Percentiles rank a stretch among this genome's conserved stretches.
phyloP scores from a whole-genome alignment of 2,329 filamentous ascomycete species.

The Colletotrichum destructivum region DNA sequence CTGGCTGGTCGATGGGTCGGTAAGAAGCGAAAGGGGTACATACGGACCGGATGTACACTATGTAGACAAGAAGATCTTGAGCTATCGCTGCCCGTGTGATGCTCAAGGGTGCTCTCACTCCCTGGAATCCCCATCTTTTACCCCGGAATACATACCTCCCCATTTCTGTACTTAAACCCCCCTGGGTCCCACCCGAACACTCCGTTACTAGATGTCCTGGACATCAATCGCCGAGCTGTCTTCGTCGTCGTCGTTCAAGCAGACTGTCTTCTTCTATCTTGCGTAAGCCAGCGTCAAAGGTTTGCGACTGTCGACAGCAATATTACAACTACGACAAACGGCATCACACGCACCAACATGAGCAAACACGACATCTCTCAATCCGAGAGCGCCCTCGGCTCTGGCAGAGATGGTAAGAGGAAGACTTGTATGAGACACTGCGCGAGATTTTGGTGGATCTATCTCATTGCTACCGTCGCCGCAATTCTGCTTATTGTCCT shows the following conservation, averaged over 20 bases:
- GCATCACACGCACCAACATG: conserved; percentile 48
- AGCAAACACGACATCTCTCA: conserved; percentile 55
- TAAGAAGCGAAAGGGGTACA: conserved; percentile 32
- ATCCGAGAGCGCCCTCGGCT: conserved; percentile 50
- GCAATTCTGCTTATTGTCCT: conserved; percentile 70
- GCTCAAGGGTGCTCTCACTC: conserved; percentile 28
- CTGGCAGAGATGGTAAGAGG: conserved; percentile 50
- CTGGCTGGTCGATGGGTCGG: conserved; percentile 26
- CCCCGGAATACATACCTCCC: conserved; percentile 37
- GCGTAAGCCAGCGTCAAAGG: not conserved
- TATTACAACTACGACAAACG: not conserved
- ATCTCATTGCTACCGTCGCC: conserved; percentile 66
- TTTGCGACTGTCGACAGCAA: conserved; percentile 2
- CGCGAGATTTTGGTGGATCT: conserved; percentile 73
- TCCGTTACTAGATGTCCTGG: not conserved
- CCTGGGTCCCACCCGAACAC: conserved; percentile 32
- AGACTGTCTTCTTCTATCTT: conserved; percentile 9
- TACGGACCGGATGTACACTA: conserved; percentile 24
- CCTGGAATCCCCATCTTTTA: conserved; percentile 29
- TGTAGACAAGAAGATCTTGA: conserved; percentile 37
- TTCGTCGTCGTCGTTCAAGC: conserved; percentile 17
- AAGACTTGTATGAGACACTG: conserved; percentile 63
- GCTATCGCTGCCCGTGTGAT: conserved; percentile 36
- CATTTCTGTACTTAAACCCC: conserved; percentile 39
- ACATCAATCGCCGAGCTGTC: conserved; percentile 5